A percentile compares a stretch with the other conserved stretches of the same genome.
Conservation (phyloP, 2,329 filamentous ascomycete genomes). For the Fusarium austroafricanum region DNA sequence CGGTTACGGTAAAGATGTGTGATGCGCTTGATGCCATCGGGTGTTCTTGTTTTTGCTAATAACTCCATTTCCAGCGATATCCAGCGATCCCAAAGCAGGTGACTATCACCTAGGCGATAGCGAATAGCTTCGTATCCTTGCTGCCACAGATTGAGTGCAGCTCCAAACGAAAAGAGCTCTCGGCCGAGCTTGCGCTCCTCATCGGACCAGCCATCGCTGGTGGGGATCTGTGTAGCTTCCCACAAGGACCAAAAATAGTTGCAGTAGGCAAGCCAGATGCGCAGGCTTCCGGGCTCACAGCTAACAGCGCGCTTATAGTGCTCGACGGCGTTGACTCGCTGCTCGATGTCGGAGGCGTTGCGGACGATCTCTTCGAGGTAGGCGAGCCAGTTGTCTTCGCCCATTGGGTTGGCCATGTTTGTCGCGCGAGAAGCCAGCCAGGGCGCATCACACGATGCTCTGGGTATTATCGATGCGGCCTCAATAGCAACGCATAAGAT, state of each 20-base stretch:
- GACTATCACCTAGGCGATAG: constrained; percentile 80
- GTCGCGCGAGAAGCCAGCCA: constrained; percentile 30
- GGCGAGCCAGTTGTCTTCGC: constrained; percentile 81
- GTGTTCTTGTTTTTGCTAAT: constrained; percentile 66
- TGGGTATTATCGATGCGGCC: constrained; percentile 1
- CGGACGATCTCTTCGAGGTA: constrained; percentile 78
- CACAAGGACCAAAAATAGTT: constrained; percentile 82
- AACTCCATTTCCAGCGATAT: constrained; percentile 77
- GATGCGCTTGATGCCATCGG: constrained; percentile 71
- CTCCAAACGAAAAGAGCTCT: constrained; percentile 77
- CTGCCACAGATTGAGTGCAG: constrained; percentile 76
- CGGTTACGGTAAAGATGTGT: constrained; percentile 77
- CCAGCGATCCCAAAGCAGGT: constrained; percentile 83
- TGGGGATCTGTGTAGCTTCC: constrained; percentile 68
- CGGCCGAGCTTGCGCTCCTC: constrained; percentile 77
- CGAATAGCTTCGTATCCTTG: constrained; percentile 77
- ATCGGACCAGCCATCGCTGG: constrained; percentile 66
- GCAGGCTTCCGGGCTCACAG: constrained; percentile 79
- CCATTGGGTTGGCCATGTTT: constrained; percentile 69
- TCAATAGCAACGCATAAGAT: constrained; percentile 31
- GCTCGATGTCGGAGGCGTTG: constrained; percentile 70
- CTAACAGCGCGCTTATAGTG: constrained; percentile 75
- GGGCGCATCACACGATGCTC: constrained; percentile 43
- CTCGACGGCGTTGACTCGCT: constrained; percentile 77
- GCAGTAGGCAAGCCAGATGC: constrained; percentile 81